These are phyloP conservation scores for Volvox reticuliferus DNA, from an alignment of 139 green algal species.

Conservation along the genomic window DNA sequence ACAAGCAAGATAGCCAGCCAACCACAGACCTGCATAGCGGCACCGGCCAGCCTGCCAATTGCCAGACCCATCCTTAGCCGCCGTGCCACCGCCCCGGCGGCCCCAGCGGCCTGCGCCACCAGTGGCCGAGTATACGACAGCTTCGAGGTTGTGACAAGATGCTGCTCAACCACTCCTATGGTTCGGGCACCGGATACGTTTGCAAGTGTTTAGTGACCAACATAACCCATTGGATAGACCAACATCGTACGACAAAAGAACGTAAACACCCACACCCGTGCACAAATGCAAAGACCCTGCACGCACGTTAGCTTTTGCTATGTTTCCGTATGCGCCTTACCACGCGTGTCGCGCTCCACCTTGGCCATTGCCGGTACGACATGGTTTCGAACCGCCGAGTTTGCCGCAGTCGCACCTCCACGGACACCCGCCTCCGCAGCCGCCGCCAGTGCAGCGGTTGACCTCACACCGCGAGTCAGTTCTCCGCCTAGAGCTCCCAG, in stretches of 20 bases:
- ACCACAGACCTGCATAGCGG: constrained; percentile 1
- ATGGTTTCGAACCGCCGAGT: not conserved
- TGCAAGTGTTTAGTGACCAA: no score
- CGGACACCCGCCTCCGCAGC: constrained; percentile 34
- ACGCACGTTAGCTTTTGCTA: not conserved
- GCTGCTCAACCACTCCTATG: constrained; percentile 14
- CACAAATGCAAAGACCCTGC: not conserved
- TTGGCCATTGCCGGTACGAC: not conserved
- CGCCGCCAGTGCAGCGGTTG: constrained; percentile 10
- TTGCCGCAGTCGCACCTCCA: not conserved
- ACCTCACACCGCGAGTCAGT: constrained; percentile 32
- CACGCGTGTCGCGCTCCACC: not conserved
- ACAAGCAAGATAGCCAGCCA: not conserved
- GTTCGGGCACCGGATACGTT: no score
- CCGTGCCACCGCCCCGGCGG: not conserved
- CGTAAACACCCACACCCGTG: no score
- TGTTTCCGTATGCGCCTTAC: not conserved
- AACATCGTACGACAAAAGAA: no score
- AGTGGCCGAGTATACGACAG: constrained; percentile 15
- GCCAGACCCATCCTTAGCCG: constrained; percentile 11
- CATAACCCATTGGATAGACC: no score
- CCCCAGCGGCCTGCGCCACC: constrained; percentile 10
- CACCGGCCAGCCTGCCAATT: constrained; percentile 17
- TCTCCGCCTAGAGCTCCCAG: constrained; percentile 38
- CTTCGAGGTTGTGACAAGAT: not conserved